Conservation (phyloP, 2,329 filamentous ascomycete species). For the Fusarium ambrosium region DNA sequence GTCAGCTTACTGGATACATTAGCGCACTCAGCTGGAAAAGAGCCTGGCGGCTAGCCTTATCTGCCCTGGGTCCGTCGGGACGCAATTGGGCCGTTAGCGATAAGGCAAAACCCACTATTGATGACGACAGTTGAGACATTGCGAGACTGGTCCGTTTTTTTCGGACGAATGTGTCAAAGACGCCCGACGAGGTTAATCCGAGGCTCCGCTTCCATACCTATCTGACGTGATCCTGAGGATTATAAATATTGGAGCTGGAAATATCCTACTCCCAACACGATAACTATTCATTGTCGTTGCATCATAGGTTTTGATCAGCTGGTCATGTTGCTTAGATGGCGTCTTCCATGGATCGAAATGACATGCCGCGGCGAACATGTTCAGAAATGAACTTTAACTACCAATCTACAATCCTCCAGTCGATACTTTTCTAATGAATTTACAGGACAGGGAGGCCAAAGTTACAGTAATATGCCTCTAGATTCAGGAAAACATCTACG, state of each 20-base stretch:
- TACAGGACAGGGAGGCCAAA: not conserved
- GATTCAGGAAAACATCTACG: not conserved
- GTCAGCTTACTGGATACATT: too few species aligned
- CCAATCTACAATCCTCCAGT: not conserved
- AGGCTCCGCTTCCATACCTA: not conserved
- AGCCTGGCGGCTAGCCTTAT: too few species aligned
- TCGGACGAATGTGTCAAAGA: not conserved
- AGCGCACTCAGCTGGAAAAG: too few species aligned
- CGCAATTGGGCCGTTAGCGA: not conserved
- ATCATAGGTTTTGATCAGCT: too few species aligned
- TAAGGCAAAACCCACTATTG: not conserved
- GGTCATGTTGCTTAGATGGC: too few species aligned
- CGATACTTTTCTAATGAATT: not conserved
- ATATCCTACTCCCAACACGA: not conserved
- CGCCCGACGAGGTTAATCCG: not conserved
- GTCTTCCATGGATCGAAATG: not conserved
- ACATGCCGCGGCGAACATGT: not conserved
- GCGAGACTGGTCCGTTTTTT: not conserved
- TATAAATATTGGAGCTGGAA: not conserved
- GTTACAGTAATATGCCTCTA: not conserved
- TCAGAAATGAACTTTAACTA: not conserved
- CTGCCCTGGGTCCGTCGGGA: not conserved
- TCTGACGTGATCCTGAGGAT: not conserved
- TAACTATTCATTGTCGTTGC: not conserved
- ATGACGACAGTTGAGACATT: not conserved